These are phyloP conservation scores for Jaenimonas drosophilae DNA, from an alignment of 208 protist genomes.

Conservation along the genomic window DNA sequence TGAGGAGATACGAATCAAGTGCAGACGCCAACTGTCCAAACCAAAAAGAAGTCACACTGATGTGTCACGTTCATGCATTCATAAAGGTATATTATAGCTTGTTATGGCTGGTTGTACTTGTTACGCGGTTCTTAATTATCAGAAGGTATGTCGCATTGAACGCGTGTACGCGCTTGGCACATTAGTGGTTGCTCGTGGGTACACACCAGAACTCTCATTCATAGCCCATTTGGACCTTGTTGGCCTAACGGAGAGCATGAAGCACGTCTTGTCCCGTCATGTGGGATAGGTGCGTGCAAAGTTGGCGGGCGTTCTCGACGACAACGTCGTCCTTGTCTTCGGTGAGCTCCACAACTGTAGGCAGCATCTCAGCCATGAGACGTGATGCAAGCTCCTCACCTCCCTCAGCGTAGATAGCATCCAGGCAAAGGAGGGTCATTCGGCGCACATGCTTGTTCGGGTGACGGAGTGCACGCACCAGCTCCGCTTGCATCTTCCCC, in stretches of 20 bases:
- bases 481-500: constrained; percentile 77
- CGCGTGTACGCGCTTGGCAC: no score
- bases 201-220: no score
- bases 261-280: constrained; percentile 87
- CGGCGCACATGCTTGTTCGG: constrained; percentile 59
- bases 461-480: constrained; percentile 66
- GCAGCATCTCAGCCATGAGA: constrained; percentile 85
- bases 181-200: no score
- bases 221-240: no score
- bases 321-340: constrained; percentile 75
- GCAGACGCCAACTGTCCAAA: no score
- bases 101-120: no score
- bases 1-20: no score
- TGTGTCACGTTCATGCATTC: no score
- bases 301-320: constrained; percentile 66
- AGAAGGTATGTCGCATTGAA: no score
- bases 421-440: constrained; percentile 50
- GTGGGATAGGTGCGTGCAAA: constrained; percentile 77
- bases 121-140: no score
- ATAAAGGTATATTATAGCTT: no score
- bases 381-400: constrained; percentile 83
- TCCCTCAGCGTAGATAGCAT: constrained; percentile 81
- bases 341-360: constrained; percentile 81
- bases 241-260: constrained; percentile 85
- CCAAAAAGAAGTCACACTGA: no score